Evolutionary conservation across 2,329 filamentous ascomycete genomes (phyloP), one percentile per base, ranked within the genome.

Genomic region (Elsinoe necatrix): DNA sequence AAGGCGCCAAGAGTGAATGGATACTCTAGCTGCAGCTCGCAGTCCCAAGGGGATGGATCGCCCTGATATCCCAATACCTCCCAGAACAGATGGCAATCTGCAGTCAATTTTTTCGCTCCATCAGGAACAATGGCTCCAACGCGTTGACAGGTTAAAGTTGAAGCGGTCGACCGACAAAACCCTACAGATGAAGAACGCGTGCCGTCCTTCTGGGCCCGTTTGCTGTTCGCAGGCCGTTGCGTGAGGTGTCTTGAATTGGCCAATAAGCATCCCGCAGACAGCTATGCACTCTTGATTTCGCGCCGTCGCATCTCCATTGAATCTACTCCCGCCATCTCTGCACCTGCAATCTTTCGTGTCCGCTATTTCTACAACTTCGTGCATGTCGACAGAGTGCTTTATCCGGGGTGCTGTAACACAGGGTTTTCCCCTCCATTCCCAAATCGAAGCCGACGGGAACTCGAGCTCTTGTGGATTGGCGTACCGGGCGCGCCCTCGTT

Each of bases 171-270:
- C 14, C n/a, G 27, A 12, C 34, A 37, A n/a, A 37, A 37, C 14
- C 12, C 34, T 37, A 6, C 48, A 52, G 6, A 18, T 35, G 31
- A 21, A 25, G 23, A 50, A 52, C 48, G 48, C 48, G 48, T 52
- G 29, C 25, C 25, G 23, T 50, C n/a, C 25, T 14, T 50, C 27
- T 21, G 9, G 3, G 48, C 48, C 48, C 25, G 31, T 52, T 18
- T 52, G 48, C 48, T 52, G 48, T 52, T 52, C 48, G 25, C 29
- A 25, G 34, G 48, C 48, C 48, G 48, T 52, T 52, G 48, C 48
- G 48, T 52, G 48, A 21, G 39, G 48, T 52, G 48, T 52, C 48
- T 52, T 52, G 34, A n/a, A 37, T 25, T 7, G 18, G n/a, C 48
- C 48, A 52, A 52, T 52, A 29, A 52, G 3, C 11, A 4, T n/a